Evolutionary conservation across 768 basidiomycete genomes (phyloP), one percentile per base, ranked within the genome.

Genomic region (Amanita molliuscula): DNA sequence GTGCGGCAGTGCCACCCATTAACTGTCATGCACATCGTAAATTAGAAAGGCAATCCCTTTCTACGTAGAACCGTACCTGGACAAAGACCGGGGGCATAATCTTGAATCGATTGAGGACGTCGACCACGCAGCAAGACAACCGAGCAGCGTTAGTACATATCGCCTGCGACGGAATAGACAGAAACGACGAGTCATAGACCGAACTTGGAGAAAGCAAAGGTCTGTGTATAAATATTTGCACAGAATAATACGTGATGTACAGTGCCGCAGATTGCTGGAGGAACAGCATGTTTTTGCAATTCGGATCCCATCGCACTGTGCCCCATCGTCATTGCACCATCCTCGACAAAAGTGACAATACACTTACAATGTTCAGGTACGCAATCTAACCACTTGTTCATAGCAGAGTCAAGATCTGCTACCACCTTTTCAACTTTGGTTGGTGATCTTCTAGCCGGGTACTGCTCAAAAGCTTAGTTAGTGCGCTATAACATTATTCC

Each of bases 131-230:
- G 34, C 76, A 77, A 52, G 77, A 82, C 1, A 85, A 87, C 6
- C 87, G 72, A 1, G 90, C 85, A 0, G 90, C 81, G 53, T 90
- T 91, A n/a, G 83, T 80, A 62, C 88, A 91, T 47, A 92, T 90
- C 0, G 86, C 85, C 28, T 91, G 69, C 0, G 88, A 58, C 67
- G 84, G 81, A 44, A 82, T 73, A 0, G 64, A 59, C 1, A 62
- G 53, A 4, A 65, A 60, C 7, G 56, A 55, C 8, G 63, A 72
- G 50, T 79, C 79, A 40, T 73, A 67, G 2, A 79, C 76, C 0
- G 76, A 76, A n/a, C n/a, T n/a, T n/a, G n/a, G n/a, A 0, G 85
- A 84, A 50, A 92, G 82, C 63, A 87, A 89, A 3, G 84, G 83
- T 37, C 88, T 73, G 62, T 92, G 89, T 44, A 89, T 77, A 50